Evolutionary conservation across 1,284 basidiomycete genomes (phyloP), one percentile per base, ranked within the genome.

Genomic region (Cryptococcus maquisensis): DNA sequence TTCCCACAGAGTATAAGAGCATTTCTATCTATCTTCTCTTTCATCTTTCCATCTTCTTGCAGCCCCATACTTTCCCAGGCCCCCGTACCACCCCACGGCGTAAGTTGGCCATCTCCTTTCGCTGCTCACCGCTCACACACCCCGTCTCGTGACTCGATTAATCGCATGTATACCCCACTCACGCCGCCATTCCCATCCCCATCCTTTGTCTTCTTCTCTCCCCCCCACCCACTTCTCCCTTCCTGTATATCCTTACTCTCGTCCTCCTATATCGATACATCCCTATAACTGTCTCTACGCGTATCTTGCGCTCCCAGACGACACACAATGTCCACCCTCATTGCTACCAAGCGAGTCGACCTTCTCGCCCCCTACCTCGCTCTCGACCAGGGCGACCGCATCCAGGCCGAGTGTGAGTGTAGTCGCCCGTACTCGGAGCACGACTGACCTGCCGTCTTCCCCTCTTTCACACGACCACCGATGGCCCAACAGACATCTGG

Each of bases 401-500:
- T 95, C 74, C 92, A 95, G 81, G 92, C 93, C 50, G 92, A 95
- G 79, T 95, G 90, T 92, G 77, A 63, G 85, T 77, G 20, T 16
- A 0, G 15, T 23, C 28, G n/a, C n/a, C n/a, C n/a, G n/a, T n/a
- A n/a, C n/a, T n/a, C n/a, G n/a, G n/a, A n/a, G n/a, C n/a, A n/a
- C n/a, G n/a, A n/a, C n/a, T n/a, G n/a, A n/a, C n/a, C n/a, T n/a
- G n/a, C n/a, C n/a, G n/a, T n/a, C n/a, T n/a, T n/a, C n/a, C n/a
- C n/a, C n/a, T n/a, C n/a, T n/a, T n/a, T n/a, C n/a, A n/a, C n/a
- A n/a, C n/a, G n/a, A n/a, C n/a, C n/a, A n/a, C n/a, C n/a, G n/a
- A n/a, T n/a, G n/a, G n/a, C n/a, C 49, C 32, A 32, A 37, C 28
- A 93, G 90, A 95, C 78, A 87, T 95, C 78, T 96, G 92, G 92